A percentile compares a stretch with the other conserved stretches of the same genome.
Conservation (phyloP, 2,329 filamentous ascomycete genomes). For the Mycosphaerelloides madeirae region DNA sequence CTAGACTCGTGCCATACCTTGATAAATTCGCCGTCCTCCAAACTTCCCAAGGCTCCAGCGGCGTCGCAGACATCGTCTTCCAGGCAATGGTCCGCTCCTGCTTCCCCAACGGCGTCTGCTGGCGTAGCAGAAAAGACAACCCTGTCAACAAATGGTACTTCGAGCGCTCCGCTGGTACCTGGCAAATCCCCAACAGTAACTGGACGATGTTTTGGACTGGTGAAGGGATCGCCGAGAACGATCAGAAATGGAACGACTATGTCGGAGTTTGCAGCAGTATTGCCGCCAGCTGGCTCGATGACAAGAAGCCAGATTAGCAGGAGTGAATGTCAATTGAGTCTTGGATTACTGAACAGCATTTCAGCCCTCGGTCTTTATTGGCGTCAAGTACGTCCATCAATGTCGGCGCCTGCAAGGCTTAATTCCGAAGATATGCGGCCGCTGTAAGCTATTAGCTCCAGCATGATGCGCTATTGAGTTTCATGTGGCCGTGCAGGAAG, state of each 20-base stretch:
- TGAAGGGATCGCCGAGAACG: slow-evolving; percentile 51
- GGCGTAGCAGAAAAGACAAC: slow-evolving; percentile 84
- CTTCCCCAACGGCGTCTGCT: slow-evolving; percentile 84
- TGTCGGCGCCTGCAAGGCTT: no score
- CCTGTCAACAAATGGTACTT: slow-evolving; percentile 99
- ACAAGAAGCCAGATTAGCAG: slow-evolving; percentile 29
- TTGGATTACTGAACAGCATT: background rate
- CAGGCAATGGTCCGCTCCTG: slow-evolving; percentile 89
- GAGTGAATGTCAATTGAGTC: background rate
- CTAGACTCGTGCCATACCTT: slow-evolving; percentile 79
- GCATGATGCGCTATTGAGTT: no score
- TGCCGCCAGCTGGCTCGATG: slow-evolving; percentile 44
- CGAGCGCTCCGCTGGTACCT: slow-evolving; percentile 77
- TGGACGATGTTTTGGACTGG: slow-evolving; percentile 99
- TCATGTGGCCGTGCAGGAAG: no score
- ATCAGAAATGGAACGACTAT: slow-evolving; percentile 45
- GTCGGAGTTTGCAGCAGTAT: slow-evolving; percentile 45
- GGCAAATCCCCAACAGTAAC: slow-evolving; percentile 73
- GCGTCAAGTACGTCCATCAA: no score
- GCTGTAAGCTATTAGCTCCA: no score
- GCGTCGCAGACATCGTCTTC: slow-evolving; percentile 93
- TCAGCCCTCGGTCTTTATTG: background rate
- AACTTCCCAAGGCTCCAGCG: slow-evolving; percentile 73
- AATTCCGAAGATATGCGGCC: no score
- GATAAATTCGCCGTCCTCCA: slow-evolving; percentile 96